phyloP scores from a whole-genome alignment of 169 alveolate species.

The Plasmodium cynomolgi region DNA sequence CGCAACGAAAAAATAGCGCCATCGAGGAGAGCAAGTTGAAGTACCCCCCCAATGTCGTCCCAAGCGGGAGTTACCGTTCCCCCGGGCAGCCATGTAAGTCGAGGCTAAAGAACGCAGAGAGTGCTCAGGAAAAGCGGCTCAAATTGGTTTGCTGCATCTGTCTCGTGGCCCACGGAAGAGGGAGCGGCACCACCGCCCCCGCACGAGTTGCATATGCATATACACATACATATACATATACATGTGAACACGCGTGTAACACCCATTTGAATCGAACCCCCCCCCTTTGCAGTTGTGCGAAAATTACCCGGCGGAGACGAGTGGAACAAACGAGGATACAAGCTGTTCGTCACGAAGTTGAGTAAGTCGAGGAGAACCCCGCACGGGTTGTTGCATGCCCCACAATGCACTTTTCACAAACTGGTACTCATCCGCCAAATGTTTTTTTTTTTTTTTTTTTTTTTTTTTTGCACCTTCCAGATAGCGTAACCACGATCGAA shows the following conservation, averaged over 20 bases:
- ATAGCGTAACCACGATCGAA: conserved; percentile 56
- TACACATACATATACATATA: background rate
- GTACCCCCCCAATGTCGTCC: background rate
- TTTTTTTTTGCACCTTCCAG: conserved; percentile 6
- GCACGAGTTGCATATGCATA: background rate
- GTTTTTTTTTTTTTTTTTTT: background rate
- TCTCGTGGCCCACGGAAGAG: background rate
- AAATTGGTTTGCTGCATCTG: background rate
- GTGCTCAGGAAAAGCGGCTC: background rate
- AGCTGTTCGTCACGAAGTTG: conserved; percentile 53
- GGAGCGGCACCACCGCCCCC: background rate
- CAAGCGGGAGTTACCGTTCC: background rate
- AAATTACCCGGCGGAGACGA: conserved; percentile 63
- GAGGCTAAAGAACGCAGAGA: background rate
- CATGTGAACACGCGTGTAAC: background rate
- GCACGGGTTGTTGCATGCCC: background rate
- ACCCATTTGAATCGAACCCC: background rate
- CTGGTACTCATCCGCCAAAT: background rate
- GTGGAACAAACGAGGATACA: conserved; percentile 65
- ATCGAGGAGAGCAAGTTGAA: conserved; percentile 8
- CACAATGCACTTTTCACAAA: background rate
- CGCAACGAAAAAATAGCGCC: background rate
- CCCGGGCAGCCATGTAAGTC: conserved; percentile 11
- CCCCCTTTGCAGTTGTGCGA: conserved; percentile 7
- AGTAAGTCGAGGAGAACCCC: conserved; percentile 3